phyloP scores from a whole-genome alignment of 2,329 filamentous ascomycete genomes.

The Beauveria scarabaeidicola region DNA sequence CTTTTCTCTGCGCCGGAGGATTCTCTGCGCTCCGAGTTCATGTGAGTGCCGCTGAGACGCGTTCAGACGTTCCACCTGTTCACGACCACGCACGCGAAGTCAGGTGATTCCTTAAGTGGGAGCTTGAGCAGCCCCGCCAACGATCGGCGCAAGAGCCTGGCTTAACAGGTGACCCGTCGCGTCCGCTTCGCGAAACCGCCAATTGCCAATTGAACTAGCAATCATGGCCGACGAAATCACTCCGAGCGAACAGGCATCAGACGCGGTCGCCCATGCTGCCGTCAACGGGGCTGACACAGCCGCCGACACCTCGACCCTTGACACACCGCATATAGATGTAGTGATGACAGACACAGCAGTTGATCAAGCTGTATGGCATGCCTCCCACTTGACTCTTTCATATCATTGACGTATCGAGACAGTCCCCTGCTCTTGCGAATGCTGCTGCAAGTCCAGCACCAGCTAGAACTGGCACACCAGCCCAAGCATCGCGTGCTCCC shows the following conservation, averaged over 20 bases:
- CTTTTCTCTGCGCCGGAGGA: background rate
- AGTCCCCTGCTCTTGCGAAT: constrained; percentile 31
- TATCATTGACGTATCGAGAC: constrained; percentile 14
- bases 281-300: background rate
- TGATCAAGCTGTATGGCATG: constrained; percentile 33
- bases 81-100: constrained; percentile 8
- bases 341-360: constrained; percentile 35
- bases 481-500: constrained; percentile 43
- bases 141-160: background rate
- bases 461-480: constrained; percentile 41
- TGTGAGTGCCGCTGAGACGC: constrained; percentile 1
- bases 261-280: background rate
- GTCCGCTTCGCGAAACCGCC: background rate
- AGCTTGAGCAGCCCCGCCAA: constrained; percentile 1
- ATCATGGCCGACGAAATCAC: constrained; percentile 24
- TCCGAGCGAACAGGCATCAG: constrained; percentile 14
- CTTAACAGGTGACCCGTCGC: background rate
- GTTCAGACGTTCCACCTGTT: background rate
- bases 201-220: background rate
- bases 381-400: background rate
- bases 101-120: constrained; percentile 7
- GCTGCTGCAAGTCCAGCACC: constrained; percentile 34
- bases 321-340: constrained; percentile 28
- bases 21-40: background rate
- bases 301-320: constrained; percentile 4